These are phyloP conservation scores for Pholiota conissans DNA, from an alignment of 768 basidiomycete species.

Conservation along the genomic window DNA sequence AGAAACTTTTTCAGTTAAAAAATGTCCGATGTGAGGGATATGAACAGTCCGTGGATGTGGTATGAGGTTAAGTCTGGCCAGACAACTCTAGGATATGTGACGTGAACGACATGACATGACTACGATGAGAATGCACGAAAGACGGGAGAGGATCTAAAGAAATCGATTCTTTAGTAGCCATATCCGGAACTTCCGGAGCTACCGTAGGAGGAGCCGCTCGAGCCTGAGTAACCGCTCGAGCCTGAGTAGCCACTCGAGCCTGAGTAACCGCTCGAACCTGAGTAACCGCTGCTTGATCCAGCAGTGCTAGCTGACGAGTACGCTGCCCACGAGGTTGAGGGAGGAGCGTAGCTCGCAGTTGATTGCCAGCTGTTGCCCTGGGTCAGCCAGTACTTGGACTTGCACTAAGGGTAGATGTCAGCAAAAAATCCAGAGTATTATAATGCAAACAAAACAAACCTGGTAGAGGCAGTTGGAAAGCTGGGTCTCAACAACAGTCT, in stretches of 20 bases:
- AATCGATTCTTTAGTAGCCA: slow-evolving; percentile 29
- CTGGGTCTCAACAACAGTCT: slow-evolving; percentile 46
- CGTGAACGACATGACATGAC: slow-evolving; percentile 31
- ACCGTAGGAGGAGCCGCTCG: slow-evolving; percentile 11
- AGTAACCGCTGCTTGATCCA: background rate
- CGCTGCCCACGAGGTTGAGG: slow-evolving; percentile 18
- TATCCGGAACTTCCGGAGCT: slow-evolving; percentile 17
- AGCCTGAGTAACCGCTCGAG: slow-evolving; percentile 19
- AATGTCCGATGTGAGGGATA: slow-evolving; percentile 16
- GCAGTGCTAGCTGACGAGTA: slow-evolving; percentile 16
- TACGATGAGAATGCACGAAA: slow-evolving; percentile 15
- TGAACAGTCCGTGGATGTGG: slow-evolving; percentile 20
- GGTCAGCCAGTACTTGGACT: slow-evolving; percentile 52
- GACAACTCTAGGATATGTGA: slow-evolving; percentile 33
- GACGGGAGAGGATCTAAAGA: slow-evolving; percentile 12
- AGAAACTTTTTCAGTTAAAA: slow-evolving; percentile 27
- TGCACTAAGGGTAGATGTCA: slow-evolving; percentile 44
- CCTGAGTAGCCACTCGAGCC: slow-evolving; percentile 26
- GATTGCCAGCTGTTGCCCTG: slow-evolving; percentile 44
- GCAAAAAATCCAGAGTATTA: background rate
- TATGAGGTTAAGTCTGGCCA: slow-evolving; percentile 12
- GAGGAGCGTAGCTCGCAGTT: slow-evolving; percentile 34
- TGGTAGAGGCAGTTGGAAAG: slow-evolving; percentile 54
- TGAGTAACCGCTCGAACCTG: slow-evolving; percentile 17
- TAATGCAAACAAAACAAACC: slow-evolving; percentile 27